Percentiles rank a stretch among this genome's conserved stretches.
phyloP scores from a whole-genome alignment of 2,329 filamentous ascomycete species.

The Diaporthe sp. region DNA sequence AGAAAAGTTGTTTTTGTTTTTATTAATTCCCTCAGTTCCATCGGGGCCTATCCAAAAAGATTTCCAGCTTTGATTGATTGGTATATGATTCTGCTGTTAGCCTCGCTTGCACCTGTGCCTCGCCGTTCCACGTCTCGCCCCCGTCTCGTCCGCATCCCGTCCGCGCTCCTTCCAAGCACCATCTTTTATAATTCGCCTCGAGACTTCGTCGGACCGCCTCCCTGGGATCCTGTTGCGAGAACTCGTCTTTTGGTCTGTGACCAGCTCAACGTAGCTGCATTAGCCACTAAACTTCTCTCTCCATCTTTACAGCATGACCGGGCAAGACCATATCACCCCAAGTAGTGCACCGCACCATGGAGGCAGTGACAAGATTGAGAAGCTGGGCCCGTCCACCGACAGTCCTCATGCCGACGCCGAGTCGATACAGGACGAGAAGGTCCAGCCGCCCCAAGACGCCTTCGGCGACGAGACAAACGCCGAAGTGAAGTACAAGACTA shows the following conservation, averaged over 20 bases:
- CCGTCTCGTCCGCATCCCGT: not conserved
- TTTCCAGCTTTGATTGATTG: not conserved
- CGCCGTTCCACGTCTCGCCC: not conserved
- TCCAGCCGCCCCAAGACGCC: not conserved
- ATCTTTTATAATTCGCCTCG: not conserved
- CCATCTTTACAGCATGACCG: not conserved
- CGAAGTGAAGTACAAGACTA: constrained; percentile 13
- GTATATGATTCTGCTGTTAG: not conserved
- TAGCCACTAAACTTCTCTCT: not conserved
- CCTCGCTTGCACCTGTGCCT: not conserved
- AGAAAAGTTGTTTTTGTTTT: not conserved
- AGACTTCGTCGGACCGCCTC: not conserved
- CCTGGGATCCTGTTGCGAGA: not conserved
- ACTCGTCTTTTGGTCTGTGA: not conserved
- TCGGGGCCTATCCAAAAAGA: not conserved
- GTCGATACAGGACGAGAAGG: constrained; percentile 1
- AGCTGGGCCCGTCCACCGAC: not conserved
- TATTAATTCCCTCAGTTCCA: not conserved
- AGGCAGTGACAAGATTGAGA: not conserved
- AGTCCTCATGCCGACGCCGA: not conserved
- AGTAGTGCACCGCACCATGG: not conserved
- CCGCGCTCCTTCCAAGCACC: not conserved
- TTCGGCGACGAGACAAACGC: constrained; percentile 2
- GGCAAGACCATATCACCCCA: not conserved
- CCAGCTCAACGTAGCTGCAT: not conserved